These are phyloP conservation scores for Monosporascus ibericus DNA, from an alignment of 2,329 filamentous ascomycete species.

Conservation along the genomic window DNA sequence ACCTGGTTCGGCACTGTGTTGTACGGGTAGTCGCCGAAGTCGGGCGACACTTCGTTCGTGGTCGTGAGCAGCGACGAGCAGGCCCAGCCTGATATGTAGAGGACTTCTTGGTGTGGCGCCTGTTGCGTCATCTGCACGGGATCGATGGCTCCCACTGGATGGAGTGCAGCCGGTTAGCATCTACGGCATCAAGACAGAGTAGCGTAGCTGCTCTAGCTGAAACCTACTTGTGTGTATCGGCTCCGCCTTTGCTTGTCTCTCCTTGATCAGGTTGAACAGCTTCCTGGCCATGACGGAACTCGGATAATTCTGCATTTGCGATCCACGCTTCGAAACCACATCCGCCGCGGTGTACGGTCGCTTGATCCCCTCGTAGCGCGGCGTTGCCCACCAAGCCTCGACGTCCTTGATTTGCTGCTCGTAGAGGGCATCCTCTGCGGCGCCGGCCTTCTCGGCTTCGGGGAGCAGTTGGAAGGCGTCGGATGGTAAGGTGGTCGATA, in stretches of 20 bases:
- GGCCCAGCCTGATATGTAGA: slow-evolving; percentile 96
- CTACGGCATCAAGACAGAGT: slow-evolving; percentile 1
- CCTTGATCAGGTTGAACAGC: slow-evolving; percentile 81
- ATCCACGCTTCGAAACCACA: slow-evolving; percentile 88
- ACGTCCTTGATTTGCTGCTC: slow-evolving; percentile 79
- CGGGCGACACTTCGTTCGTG: slow-evolving; percentile 95
- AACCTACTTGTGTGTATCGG: slow-evolving; percentile 85
- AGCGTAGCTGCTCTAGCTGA: neutral
- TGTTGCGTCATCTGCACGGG: slow-evolving; percentile 99
- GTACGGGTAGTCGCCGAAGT: slow-evolving; percentile 98
- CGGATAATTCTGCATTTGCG: slow-evolving; percentile 79
- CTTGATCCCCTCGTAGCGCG: slow-evolving; percentile 83
- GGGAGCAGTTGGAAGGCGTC: slow-evolving; percentile 84
- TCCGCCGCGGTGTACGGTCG: slow-evolving; percentile 85
- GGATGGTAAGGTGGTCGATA: slow-evolving; percentile 56
- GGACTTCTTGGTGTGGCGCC: slow-evolving; percentile 87
- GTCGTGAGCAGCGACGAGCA: slow-evolving; percentile 89
- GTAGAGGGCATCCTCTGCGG: slow-evolving; percentile 79
- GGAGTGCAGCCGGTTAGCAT: neutral
- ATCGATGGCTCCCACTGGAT: slow-evolving; percentile 87
- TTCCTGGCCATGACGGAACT: slow-evolving; percentile 94
- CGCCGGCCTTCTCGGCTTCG: slow-evolving; percentile 69
- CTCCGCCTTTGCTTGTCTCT: slow-evolving; percentile 70
- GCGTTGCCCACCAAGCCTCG: slow-evolving; percentile 82
- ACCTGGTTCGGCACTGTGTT: slow-evolving; percentile 99